Base-by-base conservation (phyloP, 345 rosid species). In the Syzygium oleosum region DNA sequence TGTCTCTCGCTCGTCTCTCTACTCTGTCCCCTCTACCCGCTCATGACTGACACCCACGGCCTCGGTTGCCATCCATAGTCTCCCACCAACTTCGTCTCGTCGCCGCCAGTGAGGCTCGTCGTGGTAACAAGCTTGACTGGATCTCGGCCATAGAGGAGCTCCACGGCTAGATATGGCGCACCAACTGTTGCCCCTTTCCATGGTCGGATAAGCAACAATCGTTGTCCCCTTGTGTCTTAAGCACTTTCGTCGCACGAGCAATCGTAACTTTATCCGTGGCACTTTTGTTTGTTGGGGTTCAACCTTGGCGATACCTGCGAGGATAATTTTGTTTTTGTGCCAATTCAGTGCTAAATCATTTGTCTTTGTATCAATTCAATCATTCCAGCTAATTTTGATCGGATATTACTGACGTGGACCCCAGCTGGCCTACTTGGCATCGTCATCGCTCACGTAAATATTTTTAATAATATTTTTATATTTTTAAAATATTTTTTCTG, bases 201-300 rank as follows among this genome's bases (percentile, higher is more conserved):
- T 13, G 73, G 34, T 15, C 7, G 13, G 2, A 61, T n/a, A 9
- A 0, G 34, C 19, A 61, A 56, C n/a, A 0, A 56, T 9, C 61
- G 0, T 56, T 56, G 61, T 55, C 61, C 34, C 53, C 53, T 0
- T 2, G 1, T 13, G 34, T 5, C 34, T 13, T n/a, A 12, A 31
- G 5, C 17, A 61, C 68, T 31, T 61, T 61, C 4, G 0, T n/a
- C 4, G 14, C 68, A 61, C 68, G 1, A 5, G 17, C 34, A 59
- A 0, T n/a, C 14, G 3, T 0, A 2, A 1, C 9, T 61, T 6
- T n/a, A 3, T 61, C 23, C n/a, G 3, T 3, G 0, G 9, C 3
- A 2, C 77, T 38, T 63, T 29, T 9, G 2, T 25, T 59, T 1
- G 7, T 59, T 0, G 21, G 38, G 77, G 77, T 2, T 63, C 1